Evolutionary conservation across 2,329 filamentous ascomycete species (phyloP), one percentile per base, ranked within the genome.

Genomic region (Colletotrichum truncatum): DNA sequence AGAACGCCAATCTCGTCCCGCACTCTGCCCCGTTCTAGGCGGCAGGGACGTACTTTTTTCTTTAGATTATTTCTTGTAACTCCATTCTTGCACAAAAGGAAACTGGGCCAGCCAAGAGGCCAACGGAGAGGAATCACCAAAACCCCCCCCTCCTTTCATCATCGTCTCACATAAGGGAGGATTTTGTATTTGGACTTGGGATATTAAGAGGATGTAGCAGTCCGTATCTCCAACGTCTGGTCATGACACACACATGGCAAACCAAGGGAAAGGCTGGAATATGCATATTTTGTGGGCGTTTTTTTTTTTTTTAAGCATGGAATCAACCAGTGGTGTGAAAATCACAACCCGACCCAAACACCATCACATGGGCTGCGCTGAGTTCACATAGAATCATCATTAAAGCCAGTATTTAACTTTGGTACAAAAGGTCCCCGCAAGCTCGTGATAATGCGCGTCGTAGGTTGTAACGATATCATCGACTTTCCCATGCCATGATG

Each of bases 201-300:
- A 46, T 10, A 23, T 21, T 25, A 55, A 18, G 23, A 51, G 51
- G 41, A 51, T 39, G 52, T 57, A 34, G 23, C 34, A 41, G 21
- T 54, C 28, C 21, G 21, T 30, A 12, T 59, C 11, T 34, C 26
- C 49, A 46, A 34, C 12, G 48, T 45, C 41, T 48, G n/a, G 43
- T 23, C 36, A 43, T 56, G 57, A 32, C 36, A 52, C 26, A 49
- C 30, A 36, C 25, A 36, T 21, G 38, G 12, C 18, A 38, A 25
- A 34, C 49, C 26, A 62, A 48, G 57, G 48, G 39, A 55, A 55
- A 56, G 57, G 58, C 57, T 43, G 57, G 57, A 56, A 56, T 51
- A 55, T 56, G 63, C 63, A 66, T 66, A 66, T 36, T 51, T 66
- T 36, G 56, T 30, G 28, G 62, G 63, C 63, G 63, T 66, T 66